Evolutionary conservation across 306 rosid genomes (phyloP), one percentile per base, ranked within the genome.

Genomic region (Chamaecrista fasciculata): DNA sequence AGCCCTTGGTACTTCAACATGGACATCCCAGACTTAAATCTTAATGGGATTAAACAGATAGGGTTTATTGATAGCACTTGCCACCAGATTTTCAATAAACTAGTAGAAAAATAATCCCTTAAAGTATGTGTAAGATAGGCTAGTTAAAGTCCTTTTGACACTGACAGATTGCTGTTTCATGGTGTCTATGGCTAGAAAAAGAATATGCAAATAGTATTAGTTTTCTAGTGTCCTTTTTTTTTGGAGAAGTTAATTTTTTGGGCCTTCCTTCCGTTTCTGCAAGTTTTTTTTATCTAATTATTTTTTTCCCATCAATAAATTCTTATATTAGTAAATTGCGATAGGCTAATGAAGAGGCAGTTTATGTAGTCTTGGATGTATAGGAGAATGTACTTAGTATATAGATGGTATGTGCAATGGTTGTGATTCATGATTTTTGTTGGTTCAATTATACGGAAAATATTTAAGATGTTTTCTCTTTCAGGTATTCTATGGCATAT

Each of bases 401-500:
- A 33, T 14, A 14, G n/a, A 49, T 52, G 65, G 36, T 31, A 40
- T 8, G 14, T 21, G 8, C 25, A 46, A 12, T 12, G 42, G 4
- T 28, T 33, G 36, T 33, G 28, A 62, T 70, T 61, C 44, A 20
- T 62, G 43, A 33, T 57, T 73, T 42, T 57, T 57, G 26, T 62
- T 42, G 14, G 36, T 56, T 34, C 16, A 44, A 34, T 37, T 24
- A 19, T 33, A 62, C 15, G 15, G 21, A n/a, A 10, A 23, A 40
- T 24, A 52, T 47, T 77, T 73, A 37, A 24, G 14, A 3, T 5
- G 65, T 56, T 65, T 74, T 60, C n/a, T 49, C 33, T 56, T 75
- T 90, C 87, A 94, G 97, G 90, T 87, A 63, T 91, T 94, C 72
- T 94, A 91, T 79, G 99, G 97, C 67, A 67, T 88, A 8, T 85